Evolutionary conservation across 2,329 filamentous ascomycete genomes (phyloP).

Genomic region (Neofusicoccum sp.): DNA sequence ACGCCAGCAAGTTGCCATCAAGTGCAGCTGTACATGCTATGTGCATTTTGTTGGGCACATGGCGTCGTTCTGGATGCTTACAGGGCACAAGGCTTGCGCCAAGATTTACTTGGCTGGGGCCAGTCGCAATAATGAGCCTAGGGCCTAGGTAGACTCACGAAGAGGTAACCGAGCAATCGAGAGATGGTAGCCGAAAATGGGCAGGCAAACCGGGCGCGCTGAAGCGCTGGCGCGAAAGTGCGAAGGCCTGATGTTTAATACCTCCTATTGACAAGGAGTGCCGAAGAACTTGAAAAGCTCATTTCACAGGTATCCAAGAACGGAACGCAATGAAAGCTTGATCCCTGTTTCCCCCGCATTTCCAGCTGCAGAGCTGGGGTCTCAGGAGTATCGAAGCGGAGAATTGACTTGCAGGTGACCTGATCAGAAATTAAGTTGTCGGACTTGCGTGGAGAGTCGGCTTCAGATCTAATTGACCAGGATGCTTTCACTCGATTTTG

Average conservation of each 20-base stretch:
- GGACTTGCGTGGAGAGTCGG: neutral
- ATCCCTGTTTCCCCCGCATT: slow-evolving; percentile 14
- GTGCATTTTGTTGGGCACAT: no score
- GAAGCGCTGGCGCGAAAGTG: no score
- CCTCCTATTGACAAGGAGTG: neutral
- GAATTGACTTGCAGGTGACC: neutral
- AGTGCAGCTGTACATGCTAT: no score
- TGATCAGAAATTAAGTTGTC: neutral
- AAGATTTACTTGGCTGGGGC: no score
- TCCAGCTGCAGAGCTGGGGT: neutral
- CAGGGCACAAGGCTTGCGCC: no score
- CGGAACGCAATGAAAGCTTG: neutral
- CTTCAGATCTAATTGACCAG: neutral
- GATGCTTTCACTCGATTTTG: neutral
- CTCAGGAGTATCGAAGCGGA: neutral
- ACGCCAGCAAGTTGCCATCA: no score
- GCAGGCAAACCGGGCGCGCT: no score
- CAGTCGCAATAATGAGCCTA: no score
- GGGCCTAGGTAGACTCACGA: no score
- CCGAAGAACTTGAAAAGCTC: neutral
- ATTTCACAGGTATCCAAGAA: neutral
- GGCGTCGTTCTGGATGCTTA: no score
- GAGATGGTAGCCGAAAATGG: no score
- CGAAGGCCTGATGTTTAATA: neutral
- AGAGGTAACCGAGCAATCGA: no score